These are phyloP conservation scores for Chondrus crispus DNA, from an alignment of 23 red algal genomes.

Conservation along the genomic window DNA sequence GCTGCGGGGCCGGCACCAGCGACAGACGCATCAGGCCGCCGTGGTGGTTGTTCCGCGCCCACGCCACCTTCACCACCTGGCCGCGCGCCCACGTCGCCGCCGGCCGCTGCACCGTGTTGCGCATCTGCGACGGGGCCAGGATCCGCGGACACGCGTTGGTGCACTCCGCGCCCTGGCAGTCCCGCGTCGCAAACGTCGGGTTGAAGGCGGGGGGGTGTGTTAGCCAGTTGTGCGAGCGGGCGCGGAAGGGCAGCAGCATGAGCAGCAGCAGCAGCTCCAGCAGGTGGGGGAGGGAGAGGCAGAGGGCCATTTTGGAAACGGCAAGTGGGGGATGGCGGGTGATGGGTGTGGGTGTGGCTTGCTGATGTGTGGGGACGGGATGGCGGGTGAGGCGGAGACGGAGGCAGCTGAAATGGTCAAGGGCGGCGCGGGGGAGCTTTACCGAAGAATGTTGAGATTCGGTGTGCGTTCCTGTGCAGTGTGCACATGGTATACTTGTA, in stretches of 20 bases:
- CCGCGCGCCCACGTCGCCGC: neutral
- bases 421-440: too few relatives aligned
- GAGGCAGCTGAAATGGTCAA: too few relatives aligned
- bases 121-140: neutral
- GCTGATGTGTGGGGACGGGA: too few relatives aligned
- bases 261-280: neutral
- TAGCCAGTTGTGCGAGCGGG: constrained; percentile 11
- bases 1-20: neutral
- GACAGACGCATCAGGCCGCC: neutral
- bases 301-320: too few relatives aligned
- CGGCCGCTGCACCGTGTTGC: neutral
- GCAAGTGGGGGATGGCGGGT: too few relatives aligned
- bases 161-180: constrained; percentile 5
- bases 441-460: too few relatives aligned
- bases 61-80: neutral
- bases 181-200: neutral
- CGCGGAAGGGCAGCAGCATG: neutral
- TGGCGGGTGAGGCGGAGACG: too few relatives aligned
- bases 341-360: too few relatives aligned
- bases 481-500: too few relatives aligned
- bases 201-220: neutral
- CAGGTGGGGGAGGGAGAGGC: too few relatives aligned
- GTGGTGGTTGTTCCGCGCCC: neutral
- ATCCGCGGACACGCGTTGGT: neutral
- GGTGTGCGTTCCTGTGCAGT: too few relatives aligned